phyloP scores from a whole-genome alignment of 208 protist species.

The Herpetomonas samuelpessoai region DNA sequence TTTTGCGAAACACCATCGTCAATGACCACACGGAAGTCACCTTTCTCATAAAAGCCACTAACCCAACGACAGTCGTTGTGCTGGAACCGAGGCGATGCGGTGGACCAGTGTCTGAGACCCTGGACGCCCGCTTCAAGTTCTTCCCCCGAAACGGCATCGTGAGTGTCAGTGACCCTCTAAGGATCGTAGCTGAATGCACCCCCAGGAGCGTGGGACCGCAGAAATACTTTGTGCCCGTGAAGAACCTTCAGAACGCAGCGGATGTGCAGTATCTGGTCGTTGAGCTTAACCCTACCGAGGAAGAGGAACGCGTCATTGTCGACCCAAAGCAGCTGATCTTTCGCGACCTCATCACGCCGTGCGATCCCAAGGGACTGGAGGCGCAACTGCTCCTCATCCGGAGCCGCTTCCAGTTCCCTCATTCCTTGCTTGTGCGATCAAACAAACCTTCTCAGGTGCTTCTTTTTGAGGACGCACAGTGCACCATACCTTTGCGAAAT shows the following conservation, averaged over 20 bases:
- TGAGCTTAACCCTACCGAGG: slow-evolving; percentile 69
- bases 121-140: slow-evolving; percentile 81
- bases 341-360: slow-evolving; percentile 69
- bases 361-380: slow-evolving; percentile 38
- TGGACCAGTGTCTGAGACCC: slow-evolving; percentile 22
- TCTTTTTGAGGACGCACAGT: slow-evolving; percentile 74
- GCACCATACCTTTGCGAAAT: slow-evolving; percentile 53
- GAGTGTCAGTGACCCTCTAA: slow-evolving; percentile 34
- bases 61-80: slow-evolving; percentile 64
- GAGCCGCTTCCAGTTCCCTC: slow-evolving; percentile 53
- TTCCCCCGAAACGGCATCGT: slow-evolving; percentile 67
- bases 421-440: slow-evolving; percentile 69
- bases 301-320: slow-evolving; percentile 56
- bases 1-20: slow-evolving; percentile 67
- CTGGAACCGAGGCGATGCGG: slow-evolving; percentile 70
- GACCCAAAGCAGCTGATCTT: slow-evolving; percentile 64
- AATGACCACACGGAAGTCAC: slow-evolving; percentile 71
- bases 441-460: slow-evolving; percentile 71
- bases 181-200: slow-evolving; percentile 78
- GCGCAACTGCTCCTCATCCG: slow-evolving; percentile 66
- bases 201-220: slow-evolving; percentile 70
- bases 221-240: slow-evolving; percentile 83
- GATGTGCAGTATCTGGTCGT: slow-evolving; percentile 77
- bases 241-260: slow-evolving; percentile 58
- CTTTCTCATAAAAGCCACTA: slow-evolving; percentile 50